Base-by-base conservation (phyloP, 176 grass and related monocot species). In the Urochloa ruziziensis region DNA sequence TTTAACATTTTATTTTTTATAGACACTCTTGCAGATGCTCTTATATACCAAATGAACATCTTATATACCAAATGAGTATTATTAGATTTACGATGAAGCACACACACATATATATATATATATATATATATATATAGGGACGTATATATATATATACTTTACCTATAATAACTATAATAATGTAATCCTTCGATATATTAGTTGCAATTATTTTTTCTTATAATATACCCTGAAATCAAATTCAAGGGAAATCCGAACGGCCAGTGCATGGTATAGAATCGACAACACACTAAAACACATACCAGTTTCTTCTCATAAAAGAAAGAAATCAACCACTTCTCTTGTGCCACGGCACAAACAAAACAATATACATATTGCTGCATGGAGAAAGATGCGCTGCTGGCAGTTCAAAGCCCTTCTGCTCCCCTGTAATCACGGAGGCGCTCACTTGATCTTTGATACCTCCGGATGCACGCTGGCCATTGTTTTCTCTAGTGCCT, bases 341-440 rank as follows among this genome's bases (percentile, higher is more conserved):
- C 30, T 65, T 18, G 14, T 19, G 16, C 18, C 33, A 33, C 16
- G 32, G 27, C n/a, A 32, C 14, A 62, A 62, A 29, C 27, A 49
- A 18, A 42, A n/a, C n/a, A 6, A 39, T 0, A 27, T 10, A 18
- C 17, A 29, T 15, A 53, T 53, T 23, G 29, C 2, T 25, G 33
- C 13, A 27, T n/a, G 33, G 12, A 76, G 29, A 52, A 79, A 23
- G 21, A 33, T 23, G 43, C 12, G 4, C 1, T 49, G 11, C 13
- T 7, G 46, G 27, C 40, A 29, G 8, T 47, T 46, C 6, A 29
- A 29, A 14, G n/a, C n/a, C 14, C 6, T 47, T 46, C 40, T 3
- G 28, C 34, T 4, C 42, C 42, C 77, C 77, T 79, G 21, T 64
- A 79, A 79, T 79, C 77, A 79, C 77, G 60, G 77, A 66, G 33